Evolutionary conservation across 148 eudicot genomes (phyloP).

Genomic region (Heliosperma pusillum): DNA sequence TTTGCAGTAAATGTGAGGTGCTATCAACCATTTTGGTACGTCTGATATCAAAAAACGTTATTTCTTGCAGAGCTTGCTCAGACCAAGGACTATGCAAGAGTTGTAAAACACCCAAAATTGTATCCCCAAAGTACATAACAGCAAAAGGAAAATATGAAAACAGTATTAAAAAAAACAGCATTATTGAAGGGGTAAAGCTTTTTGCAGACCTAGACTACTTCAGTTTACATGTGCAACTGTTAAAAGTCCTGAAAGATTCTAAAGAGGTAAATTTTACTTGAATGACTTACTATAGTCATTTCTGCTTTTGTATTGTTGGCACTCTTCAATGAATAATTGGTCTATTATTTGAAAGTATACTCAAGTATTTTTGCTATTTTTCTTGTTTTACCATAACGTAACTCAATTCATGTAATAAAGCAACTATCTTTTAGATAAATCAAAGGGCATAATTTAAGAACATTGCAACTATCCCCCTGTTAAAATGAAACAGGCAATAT

Average conservation of each 20-base stretch:
- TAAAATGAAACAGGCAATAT: too few relatives aligned
- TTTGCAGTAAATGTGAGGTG: not conserved
- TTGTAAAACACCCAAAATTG: slow-evolving; percentile 13
- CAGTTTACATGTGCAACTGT: slow-evolving; percentile 14
- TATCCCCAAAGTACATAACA: not conserved
- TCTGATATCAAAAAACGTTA: slow-evolving; percentile 22
- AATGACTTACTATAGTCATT: slow-evolving; percentile 7
- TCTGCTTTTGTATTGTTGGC: slow-evolving; percentile 10
- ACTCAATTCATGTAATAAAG: too few relatives aligned
- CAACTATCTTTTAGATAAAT: too few relatives aligned
- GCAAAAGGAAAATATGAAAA: slow-evolving; percentile 17
- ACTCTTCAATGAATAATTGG: not conserved
- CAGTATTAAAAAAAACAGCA: not conserved
- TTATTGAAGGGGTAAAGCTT: slow-evolving; percentile 11
- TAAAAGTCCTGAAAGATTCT: not conserved
- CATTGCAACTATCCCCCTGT: too few relatives aligned
- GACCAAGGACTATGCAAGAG: not conserved
- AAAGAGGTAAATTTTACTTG: not conserved
- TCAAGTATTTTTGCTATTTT: not conserved
- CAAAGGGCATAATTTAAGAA: too few relatives aligned
- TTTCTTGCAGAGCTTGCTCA: slow-evolving; percentile 12
- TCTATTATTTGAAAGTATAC: not conserved
- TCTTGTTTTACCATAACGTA: not conserved
- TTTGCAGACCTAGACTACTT: not conserved
- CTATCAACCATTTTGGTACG: slow-evolving; percentile 15